phyloP scores from a whole-genome alignment of 768 basidiomycete species.

The Amanita rimosa region DNA sequence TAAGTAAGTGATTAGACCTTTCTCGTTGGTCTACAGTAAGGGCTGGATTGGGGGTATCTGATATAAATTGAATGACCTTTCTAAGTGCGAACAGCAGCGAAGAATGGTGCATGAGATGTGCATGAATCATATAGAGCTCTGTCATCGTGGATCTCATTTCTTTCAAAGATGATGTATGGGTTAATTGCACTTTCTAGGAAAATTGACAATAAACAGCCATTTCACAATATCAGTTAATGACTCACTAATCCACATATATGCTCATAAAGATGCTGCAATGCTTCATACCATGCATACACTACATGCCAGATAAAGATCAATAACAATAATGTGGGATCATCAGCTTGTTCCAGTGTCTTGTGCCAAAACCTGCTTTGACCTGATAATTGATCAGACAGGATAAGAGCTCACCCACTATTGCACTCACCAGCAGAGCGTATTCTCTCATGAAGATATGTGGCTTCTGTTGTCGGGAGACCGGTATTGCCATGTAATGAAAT shows the following conservation, averaged over 20 bases:
- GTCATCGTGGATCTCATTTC: slow-evolving; percentile 34
- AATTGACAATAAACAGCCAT: not conserved
- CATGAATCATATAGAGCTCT: slow-evolving; percentile 46
- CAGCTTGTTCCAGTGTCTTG: slow-evolving; percentile 25
- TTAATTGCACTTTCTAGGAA: slow-evolving; percentile 39
- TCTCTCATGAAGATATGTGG: slow-evolving; percentile 23
- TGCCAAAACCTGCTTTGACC: slow-evolving; percentile 38
- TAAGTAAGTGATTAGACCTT: slow-evolving; percentile 23
- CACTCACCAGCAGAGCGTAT: slow-evolving; percentile 19
- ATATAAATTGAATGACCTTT: slow-evolving; percentile 44
- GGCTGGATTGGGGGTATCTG: slow-evolving; percentile 39
- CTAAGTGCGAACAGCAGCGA: slow-evolving; percentile 26
- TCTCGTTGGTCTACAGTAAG: slow-evolving; percentile 22
- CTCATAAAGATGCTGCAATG: slow-evolving; percentile 38
- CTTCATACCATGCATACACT: slow-evolving; percentile 52
- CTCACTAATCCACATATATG: slow-evolving; percentile 40
- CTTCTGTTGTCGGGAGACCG: slow-evolving; percentile 26
- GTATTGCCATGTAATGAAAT: slow-evolving; percentile 36
- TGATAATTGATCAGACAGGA: slow-evolving; percentile 4
- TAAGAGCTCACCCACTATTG: not conserved
- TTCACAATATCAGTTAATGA: not conserved
- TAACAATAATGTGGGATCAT: slow-evolving; percentile 45
- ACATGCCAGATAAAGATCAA: no score
- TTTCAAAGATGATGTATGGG: slow-evolving; percentile 20
- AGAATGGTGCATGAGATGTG: slow-evolving; percentile 47